These are phyloP conservation scores for Fraxinus angustifolia DNA, from an alignment of 305 asterid genomes.

Conservation along the genomic window DNA sequence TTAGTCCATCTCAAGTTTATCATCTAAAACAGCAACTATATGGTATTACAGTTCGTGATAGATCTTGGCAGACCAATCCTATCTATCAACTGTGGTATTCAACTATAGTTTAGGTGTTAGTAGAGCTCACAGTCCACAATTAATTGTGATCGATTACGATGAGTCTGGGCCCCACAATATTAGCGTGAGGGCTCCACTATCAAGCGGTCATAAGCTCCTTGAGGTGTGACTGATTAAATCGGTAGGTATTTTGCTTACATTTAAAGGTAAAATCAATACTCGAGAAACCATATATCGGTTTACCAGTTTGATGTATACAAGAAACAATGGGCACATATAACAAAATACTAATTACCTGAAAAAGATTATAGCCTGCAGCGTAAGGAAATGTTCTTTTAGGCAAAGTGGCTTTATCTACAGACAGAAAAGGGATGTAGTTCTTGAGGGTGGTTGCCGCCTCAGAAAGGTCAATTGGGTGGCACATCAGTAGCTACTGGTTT, in stretches of 20 bases:
- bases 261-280: neutral
- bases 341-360: constrained; percentile 12
- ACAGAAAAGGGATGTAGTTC: constrained; percentile 8
- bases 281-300: neutral
- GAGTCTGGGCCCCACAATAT: neutral
- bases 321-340: neutral
- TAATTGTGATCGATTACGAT: neutral
- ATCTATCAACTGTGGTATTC: neutral
- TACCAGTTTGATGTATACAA: neutral
- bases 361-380: constrained; percentile 23
- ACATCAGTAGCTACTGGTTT: neutral
- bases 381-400: constrained; percentile 17
- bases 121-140: neutral
- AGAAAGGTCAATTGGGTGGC: neutral
- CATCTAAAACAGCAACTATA: neutral
- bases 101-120: neutral
- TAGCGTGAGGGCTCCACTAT: neutral
- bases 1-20: neutral
- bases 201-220: constrained; percentile 25
- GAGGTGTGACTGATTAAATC: constrained; percentile 25
- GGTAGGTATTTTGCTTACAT: constrained; percentile 16
- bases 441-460: neutral
- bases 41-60: neutral
- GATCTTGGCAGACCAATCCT: neutral
- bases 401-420: constrained; percentile 16